Evolutionary conservation across 2,329 filamentous ascomycete genomes (phyloP).

Genomic region (Colletotrichum eremochloae): DNA sequence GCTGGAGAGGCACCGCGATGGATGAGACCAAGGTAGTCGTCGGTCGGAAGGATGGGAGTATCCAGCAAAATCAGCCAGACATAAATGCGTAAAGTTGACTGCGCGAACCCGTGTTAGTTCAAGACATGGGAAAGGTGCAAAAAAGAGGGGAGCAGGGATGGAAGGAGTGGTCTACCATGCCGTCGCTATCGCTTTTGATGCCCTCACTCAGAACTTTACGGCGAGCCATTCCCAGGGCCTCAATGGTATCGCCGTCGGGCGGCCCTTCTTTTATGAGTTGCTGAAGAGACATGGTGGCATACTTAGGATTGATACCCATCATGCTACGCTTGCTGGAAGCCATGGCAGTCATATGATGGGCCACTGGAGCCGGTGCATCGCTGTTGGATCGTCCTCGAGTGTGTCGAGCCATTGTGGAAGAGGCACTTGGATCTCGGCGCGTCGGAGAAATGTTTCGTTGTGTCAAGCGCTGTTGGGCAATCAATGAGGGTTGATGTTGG

Average conservation of each 20-base stretch:
- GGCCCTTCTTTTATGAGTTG: conserved; percentile 85
- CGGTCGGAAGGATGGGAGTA: conserved; percentile 85
- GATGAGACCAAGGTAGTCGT: conserved; percentile 89
- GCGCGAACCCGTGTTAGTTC: conserved; percentile 5
- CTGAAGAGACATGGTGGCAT: conserved; percentile 74
- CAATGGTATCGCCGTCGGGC: conserved; percentile 75
- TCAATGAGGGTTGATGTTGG: conserved; percentile 61
- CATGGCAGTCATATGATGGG: conserved; percentile 55
- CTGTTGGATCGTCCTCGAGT: conserved; percentile 78
- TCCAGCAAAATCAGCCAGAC: conserved; percentile 96
- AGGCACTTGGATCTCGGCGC: conserved; percentile 40
- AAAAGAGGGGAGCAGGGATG: neutral
- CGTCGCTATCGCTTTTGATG: conserved; percentile 82
- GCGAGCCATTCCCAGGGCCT: conserved; percentile 74
- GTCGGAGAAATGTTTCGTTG: conserved; percentile 50
- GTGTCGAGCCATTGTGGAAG: conserved; percentile 56
- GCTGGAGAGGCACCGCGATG: conserved; percentile 94
- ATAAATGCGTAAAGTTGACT: conserved; percentile 95
- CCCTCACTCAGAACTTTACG: conserved; percentile 82
- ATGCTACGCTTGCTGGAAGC: conserved; percentile 52
- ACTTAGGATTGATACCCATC: conserved; percentile 57
- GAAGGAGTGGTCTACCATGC: conserved; percentile 71
- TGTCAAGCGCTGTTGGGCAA: conserved; percentile 72
- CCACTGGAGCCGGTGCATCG: conserved; percentile 67
- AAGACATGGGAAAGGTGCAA: neutral